Evolutionary conservation across 495 filamentous ascomycete species (phyloP), one percentile per base, ranked within the genome.

Genomic region (Pyrenula aspistea): DNA sequence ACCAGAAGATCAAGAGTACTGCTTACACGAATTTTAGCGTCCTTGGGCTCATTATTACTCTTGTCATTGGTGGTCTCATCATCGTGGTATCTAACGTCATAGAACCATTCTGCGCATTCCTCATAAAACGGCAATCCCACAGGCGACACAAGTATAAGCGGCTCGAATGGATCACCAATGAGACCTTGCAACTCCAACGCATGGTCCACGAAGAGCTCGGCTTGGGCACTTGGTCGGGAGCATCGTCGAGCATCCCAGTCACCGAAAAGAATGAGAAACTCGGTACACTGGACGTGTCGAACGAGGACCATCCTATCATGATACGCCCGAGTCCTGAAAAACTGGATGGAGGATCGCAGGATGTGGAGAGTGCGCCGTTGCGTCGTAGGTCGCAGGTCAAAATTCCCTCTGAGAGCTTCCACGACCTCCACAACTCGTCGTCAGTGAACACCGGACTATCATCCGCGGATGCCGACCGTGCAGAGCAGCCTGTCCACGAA

Each of bases 131-230:
- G 19, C n/a, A 20, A 24, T 8, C 4, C 31, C 31, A 42, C 4
- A 52, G 19, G n/a, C 50, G 50, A 21, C 10, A 24, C 50, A 52
- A 20, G 50, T 52, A 52, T 19, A 20, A 52, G 50, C 50, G 50
- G 19, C 50, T 52, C 50, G 50, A 52, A 52, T 52, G 50, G 50
- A 52, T 24, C 22, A 24, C 22, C 19, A 52, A 52, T 24, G 22
- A 52, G 19, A 52, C 50, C n/a, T 24, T 52, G 22, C 50, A 52
- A 52, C 19, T 52, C 8, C 50, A 52, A 52, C 50, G 50, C 8
- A 52, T 52, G 50, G 50, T 52, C 19, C 50, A 52, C 19, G 50
- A 52, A 52, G 50, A 52, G 10, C 19, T 52, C 22, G 50, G 50
- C 22, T 24, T 52, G 10, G 50, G 50, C n/a, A 52, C 50, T 19